Percentiles rank a stretch among this genome's conserved stretches.
Conservation (phyloP, 371 early-diverging fungal genomes). For the Mucor indicus region DNA sequence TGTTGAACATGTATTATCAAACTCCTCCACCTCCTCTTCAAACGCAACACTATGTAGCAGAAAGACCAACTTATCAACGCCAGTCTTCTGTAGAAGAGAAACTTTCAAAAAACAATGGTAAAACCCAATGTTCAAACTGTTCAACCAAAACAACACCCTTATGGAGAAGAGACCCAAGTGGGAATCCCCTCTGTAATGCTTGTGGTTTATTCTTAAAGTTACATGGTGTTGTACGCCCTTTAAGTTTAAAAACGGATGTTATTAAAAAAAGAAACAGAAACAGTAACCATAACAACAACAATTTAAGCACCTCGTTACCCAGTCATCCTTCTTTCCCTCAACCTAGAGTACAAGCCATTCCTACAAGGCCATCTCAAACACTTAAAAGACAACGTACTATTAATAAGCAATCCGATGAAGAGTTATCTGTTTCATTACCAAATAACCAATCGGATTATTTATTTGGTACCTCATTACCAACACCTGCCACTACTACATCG, state of each 20-base stretch:
- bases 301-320: too few relatives aligned
- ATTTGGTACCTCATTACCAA: not conserved
- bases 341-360: slow-evolving; percentile 3
- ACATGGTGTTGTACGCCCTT: slow-evolving; percentile 29
- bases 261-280: slow-evolving; percentile 33
- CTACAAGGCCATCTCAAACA: slow-evolving; percentile 7
- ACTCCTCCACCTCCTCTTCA: too few relatives aligned
- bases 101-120: too few relatives aligned
- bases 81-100: too few relatives aligned
- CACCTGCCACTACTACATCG: not conserved
- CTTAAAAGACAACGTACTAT: slow-evolving; percentile 12
- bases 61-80: too few relatives aligned
- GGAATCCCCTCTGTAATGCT: slow-evolving; percentile 28
- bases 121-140: slow-evolving; percentile 19
- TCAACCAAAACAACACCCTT: slow-evolving; percentile 24
- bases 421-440: not conserved
- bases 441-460: not conserved
- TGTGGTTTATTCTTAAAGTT: slow-evolving; percentile 30
- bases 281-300: too few relatives aligned
- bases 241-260: slow-evolving; percentile 27
- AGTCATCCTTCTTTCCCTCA: too few relatives aligned
- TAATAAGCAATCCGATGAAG: not conserved
- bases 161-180: slow-evolving; percentile 25
- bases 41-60: not conserved
- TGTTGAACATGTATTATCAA: slow-evolving; percentile 23